Conservation (phyloP, 2,329 filamentous ascomycete genomes). For the Periconia digitata region DNA sequence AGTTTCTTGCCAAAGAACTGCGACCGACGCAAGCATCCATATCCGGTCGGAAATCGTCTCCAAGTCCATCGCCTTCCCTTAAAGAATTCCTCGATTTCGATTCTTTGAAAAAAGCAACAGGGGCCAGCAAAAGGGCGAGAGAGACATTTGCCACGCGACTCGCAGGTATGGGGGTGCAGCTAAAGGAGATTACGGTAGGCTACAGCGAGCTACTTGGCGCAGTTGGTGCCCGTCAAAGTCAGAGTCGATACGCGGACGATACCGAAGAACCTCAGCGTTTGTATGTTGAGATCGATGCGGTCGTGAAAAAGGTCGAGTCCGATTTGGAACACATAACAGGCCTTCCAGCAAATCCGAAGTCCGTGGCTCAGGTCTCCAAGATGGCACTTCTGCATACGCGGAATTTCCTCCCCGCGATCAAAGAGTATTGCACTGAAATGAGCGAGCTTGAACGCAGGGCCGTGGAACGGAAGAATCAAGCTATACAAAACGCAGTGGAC, state of each 20-base stretch:
- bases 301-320: constrained; percentile 82
- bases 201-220: constrained; percentile 49
- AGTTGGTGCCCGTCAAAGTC: constrained; percentile 46
- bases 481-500: constrained; percentile 65
- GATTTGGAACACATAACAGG: constrained; percentile 79
- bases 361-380: constrained; percentile 62
- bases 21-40: constrained; percentile 29
- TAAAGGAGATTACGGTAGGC: constrained; percentile 45
- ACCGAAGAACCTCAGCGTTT: constrained; percentile 67
- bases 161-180: constrained; percentile 43
- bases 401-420: constrained; percentile 63
- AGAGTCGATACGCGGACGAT: constrained; percentile 58
- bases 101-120: constrained; percentile 71
- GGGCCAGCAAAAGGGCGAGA: constrained; percentile 64
- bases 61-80: constrained; percentile 26
- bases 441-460: constrained; percentile 55
- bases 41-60: constrained; percentile 24
- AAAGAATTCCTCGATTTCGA: constrained; percentile 70
- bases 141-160: constrained; percentile 63
- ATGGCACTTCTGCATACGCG: constrained; percentile 65
- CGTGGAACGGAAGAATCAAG: constrained; percentile 65
- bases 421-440: constrained; percentile 60
- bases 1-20: constrained; percentile 43
- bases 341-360: constrained; percentile 67
- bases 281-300: constrained; percentile 80